A percentile compares a stretch with the other conserved stretches of the same genome.
Evolutionary conservation across 805 yeast species (phyloP).

Genomic region (Grigorovia jiainica): DNA sequence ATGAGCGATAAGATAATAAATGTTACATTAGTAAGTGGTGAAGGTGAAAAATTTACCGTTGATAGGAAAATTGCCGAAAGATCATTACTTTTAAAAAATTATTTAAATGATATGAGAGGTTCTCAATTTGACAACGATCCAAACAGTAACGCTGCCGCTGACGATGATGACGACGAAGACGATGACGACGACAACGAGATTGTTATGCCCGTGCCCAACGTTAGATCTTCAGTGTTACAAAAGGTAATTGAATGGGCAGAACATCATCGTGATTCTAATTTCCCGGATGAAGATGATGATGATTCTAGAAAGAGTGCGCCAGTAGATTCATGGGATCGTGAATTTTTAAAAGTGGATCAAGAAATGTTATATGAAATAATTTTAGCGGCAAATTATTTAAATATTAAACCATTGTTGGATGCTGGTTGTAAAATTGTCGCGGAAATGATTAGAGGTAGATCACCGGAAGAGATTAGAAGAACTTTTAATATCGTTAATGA

Average conservation of each 20-base stretch:
- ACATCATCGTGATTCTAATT: conserved; percentile 74
- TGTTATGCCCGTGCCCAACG: conserved; percentile 85
- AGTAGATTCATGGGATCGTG: conserved; percentile 92
- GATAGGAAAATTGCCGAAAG: conserved; percentile 79
- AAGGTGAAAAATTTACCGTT: conserved; percentile 69
- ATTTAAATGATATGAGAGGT: conserved; percentile 63
- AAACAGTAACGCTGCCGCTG: conserved; percentile 30
- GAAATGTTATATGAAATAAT: conserved; percentile 78
- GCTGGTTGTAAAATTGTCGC: conserved; percentile 78
- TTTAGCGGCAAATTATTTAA: conserved; percentile 70
- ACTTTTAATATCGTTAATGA: conserved; percentile 75
- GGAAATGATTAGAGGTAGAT: conserved; percentile 72
- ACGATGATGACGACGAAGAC: conserved; percentile 32
- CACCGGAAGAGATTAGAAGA: conserved; percentile 72
- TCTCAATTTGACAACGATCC: conserved; percentile 23
- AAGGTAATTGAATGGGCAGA: conserved; percentile 96
- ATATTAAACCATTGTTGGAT: conserved; percentile 64
- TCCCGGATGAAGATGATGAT: conserved; percentile 75
- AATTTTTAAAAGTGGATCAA: conserved; percentile 87
- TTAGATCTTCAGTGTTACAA: conserved; percentile 74
- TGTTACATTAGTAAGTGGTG: conserved; percentile 62
- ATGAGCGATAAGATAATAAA: conserved; percentile 8
- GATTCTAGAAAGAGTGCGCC: conserved; percentile 84
- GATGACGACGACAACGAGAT: conserved; percentile 59
- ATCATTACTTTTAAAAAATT: conserved; percentile 74